phyloP scores from a whole-genome alignment of 768 basidiomycete genomes.

The Leucocoprinus birnbaumii region DNA sequence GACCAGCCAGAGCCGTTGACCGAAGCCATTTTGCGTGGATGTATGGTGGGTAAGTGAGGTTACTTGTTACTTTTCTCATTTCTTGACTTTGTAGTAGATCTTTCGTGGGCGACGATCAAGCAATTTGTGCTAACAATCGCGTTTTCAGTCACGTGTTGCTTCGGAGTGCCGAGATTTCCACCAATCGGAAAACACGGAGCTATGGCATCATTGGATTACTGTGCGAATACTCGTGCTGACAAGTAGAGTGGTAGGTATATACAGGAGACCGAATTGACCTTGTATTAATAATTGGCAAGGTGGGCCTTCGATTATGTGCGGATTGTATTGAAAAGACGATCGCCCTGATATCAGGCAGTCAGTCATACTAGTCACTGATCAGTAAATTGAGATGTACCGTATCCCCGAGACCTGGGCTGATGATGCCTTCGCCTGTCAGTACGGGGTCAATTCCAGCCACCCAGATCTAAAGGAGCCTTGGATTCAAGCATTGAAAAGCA shows the following conservation, averaged over 20 bases:
- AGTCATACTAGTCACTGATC: neutral
- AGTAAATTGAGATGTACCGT: slow-evolving; percentile 52
- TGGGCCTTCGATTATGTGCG: slow-evolving; percentile 34
- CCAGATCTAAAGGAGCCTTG: slow-evolving; percentile 63
- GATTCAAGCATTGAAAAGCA: slow-evolving; percentile 8
- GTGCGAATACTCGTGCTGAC: neutral
- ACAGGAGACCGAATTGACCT: too few relatives aligned
- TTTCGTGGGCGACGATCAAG: slow-evolving; percentile 21
- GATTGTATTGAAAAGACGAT: slow-evolving; percentile 81
- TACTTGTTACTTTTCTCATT: slow-evolving; percentile 13
- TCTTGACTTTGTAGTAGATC: slow-evolving; percentile 15
- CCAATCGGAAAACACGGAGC: too few relatives aligned
- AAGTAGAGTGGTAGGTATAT: neutral
- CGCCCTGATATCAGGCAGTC: slow-evolving; percentile 55
- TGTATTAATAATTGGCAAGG: too few relatives aligned
- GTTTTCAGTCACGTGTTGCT: slow-evolving; percentile 29
- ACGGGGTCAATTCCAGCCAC: slow-evolving; percentile 75
- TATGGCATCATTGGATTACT: too few relatives aligned
- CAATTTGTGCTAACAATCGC: slow-evolving; percentile 42
- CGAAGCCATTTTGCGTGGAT: neutral
- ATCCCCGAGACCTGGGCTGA: slow-evolving; percentile 90
- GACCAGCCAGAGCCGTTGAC: slow-evolving; percentile 30
- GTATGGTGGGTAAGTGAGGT: neutral
- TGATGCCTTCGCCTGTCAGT: slow-evolving; percentile 73
- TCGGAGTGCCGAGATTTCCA: too few relatives aligned